Evolutionary conservation across 768 basidiomycete genomes (phyloP), one percentile per base, ranked within the genome.

Genomic region (Psilocybe subaeruginosa): DNA sequence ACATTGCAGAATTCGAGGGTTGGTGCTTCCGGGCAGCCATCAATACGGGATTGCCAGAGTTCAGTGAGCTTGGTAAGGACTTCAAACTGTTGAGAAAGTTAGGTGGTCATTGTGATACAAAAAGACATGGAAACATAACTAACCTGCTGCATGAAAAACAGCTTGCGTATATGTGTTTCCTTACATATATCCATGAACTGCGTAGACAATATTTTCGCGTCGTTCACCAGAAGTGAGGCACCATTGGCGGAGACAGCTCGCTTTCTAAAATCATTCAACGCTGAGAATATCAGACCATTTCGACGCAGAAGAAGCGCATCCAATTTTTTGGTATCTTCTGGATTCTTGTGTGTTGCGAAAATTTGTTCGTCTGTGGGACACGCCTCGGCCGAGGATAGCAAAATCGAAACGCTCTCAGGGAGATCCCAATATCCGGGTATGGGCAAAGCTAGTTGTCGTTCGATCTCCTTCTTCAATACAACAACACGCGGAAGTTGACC

Each of bases 101-200:
- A 53, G 27, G 61, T 23, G 31, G 45, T 56, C 30, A 52, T 46
- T 8, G 33, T 39, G 9, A 55, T 37, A 16, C 30, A 27, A 35
- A 46, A 23, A 45, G 27, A 52, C 7, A 33, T 12, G 33, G 33
- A 19, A 19, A 16, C 0, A 48, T 8, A 8, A 69, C 73, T 12
- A 55, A 81, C 82, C 75, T 84, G 81, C 66, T 82, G 81, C 78
- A 83, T 82, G 64, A 80, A 83, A 64, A 84, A 81, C 2, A 84
- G 68, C 63, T 83, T 83, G n/a, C 82, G 74, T 35, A 84, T 65
- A 29, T 77, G 73, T 3, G 74, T 72, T 48, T 80, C 70, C 27
- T 70, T 70, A 64, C 82, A 83, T 16, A 84, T 67, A 63, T 83
- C 82, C 79, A 82, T 77, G 63, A 82, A 82, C 31, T 74, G 70